A percentile compares a stretch with the other conserved stretches of the same genome.
These are phyloP conservation scores for Scheffersomyces parashehatae DNA, from an alignment of 1,139 yeast species.

Conservation along the genomic window DNA sequence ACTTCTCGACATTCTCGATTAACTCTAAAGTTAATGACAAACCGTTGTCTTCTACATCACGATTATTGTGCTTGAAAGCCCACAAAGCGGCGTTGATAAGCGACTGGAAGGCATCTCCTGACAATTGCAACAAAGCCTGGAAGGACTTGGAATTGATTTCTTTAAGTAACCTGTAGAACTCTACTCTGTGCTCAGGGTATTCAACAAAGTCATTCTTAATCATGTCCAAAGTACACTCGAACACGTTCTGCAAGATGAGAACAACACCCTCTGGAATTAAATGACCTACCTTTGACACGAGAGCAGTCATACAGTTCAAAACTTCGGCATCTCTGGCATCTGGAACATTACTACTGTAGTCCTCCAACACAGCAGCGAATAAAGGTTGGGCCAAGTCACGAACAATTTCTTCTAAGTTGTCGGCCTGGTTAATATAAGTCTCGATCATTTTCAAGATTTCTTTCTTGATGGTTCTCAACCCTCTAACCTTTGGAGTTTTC, in stretches of 20 bases:
- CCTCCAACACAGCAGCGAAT: constrained; percentile 83
- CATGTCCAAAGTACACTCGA: constrained; percentile 94
- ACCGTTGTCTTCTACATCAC: constrained; percentile 94
- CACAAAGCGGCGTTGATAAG: constrained; percentile 92
- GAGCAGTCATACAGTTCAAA: constrained; percentile 88
- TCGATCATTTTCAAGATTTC: constrained; percentile 90
- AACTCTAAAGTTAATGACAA: constrained; percentile 79
- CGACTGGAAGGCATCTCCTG: constrained; percentile 89
- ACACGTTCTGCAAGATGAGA: constrained; percentile 82
- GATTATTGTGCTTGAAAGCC: constrained; percentile 96
- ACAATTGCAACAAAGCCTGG: constrained; percentile 81
- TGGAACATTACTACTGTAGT: constrained; percentile 85
- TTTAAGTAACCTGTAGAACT: constrained; percentile 84
- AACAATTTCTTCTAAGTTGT: constrained; percentile 82
- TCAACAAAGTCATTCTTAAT: constrained; percentile 93
- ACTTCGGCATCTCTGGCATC: constrained; percentile 99
- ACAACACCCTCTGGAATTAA: constrained; percentile 91
- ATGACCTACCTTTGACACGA: constrained; percentile 83
- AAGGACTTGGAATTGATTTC: constrained; percentile 86
- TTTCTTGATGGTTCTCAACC: constrained; percentile 92
- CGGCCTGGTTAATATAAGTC: constrained; percentile 84
- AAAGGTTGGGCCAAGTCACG: constrained; percentile 81
- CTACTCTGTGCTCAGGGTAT: constrained; percentile 97
- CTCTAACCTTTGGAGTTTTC: constrained; percentile 93
- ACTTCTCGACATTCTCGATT: constrained; percentile 76